Percentiles rank a stretch among this genome's conserved stretches.
These are phyloP conservation scores for Planoprotostelium fungivorum DNA, from an alignment of 78 protist species.

Conservation along the genomic window DNA sequence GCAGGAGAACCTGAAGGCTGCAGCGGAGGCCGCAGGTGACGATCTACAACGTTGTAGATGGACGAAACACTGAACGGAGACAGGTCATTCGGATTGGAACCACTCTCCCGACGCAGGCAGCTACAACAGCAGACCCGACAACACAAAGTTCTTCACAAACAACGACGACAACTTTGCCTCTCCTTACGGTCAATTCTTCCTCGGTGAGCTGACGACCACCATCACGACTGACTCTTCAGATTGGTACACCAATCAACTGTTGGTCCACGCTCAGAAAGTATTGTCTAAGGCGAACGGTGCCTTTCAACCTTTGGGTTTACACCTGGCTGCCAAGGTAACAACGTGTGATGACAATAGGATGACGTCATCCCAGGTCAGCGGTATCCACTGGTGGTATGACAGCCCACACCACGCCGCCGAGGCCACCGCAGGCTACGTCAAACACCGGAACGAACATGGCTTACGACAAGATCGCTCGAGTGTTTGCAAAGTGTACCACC, in stretches of 20 bases:
- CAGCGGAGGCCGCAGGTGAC: constrained; percentile 53
- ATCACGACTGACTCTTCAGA: too few relatives aligned
- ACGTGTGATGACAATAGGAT: too few relatives aligned
- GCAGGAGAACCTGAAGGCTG: constrained; percentile 32
- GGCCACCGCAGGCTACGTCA: constrained; percentile 84
- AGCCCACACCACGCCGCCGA: constrained; percentile 84
- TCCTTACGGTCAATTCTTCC: constrained; percentile 79
- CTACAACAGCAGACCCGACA: constrained; percentile 59
- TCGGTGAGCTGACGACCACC: too few relatives aligned
- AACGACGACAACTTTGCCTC: constrained; percentile 43
- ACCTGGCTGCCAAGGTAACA: constrained; percentile 16
- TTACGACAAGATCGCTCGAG: constrained; percentile 43
- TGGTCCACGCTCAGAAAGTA: constrained; percentile 28
- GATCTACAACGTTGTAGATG: too few relatives aligned
- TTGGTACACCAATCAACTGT: not conserved
- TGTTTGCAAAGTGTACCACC: constrained; percentile 38
- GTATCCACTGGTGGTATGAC: constrained; percentile 88
- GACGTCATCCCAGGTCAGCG: constrained; percentile 52
- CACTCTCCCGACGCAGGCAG: constrained; percentile 78
- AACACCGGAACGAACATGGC: constrained; percentile 55
- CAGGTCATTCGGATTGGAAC: constrained; percentile 53
- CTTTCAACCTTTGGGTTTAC: constrained; percentile 14
- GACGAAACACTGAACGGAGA: too few relatives aligned
- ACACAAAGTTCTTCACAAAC: constrained; percentile 52
- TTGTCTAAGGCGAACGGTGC: constrained; percentile 37